Base-by-base conservation (phyloP, 2,329 filamentous ascomycete species). In the Hymenoscyphus repandus region DNA sequence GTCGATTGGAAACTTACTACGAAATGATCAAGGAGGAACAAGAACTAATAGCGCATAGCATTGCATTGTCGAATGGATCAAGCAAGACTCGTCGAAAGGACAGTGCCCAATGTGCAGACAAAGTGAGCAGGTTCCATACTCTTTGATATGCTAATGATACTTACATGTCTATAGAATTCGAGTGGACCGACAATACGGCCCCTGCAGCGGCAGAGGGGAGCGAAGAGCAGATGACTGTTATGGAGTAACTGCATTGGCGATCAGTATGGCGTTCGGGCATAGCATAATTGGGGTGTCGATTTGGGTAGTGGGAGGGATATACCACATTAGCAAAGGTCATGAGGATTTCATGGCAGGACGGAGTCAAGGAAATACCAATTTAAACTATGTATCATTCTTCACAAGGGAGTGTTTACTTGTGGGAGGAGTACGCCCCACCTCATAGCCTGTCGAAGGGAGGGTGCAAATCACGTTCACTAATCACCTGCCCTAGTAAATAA, bases 101-200 rank as follows among this genome's bases (percentile, higher is more conserved):
- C 86, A 96, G 57, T 99, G 93, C 68, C 93, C 93, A 27, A 97
- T 99, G 93, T 99, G 93, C 67, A 82, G 93, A 60, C 93, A 97
- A 70, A 90, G 90, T 93, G 78, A 62, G 76, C 65, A 47, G 4
- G 7, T 13, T 9, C n/a, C 41, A 12, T 13, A 12, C 32, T 15
- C 18, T 43, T 12, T 6, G 40, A 13, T n/a, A 4, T 30, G 11
- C 1, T 30, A 32, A 9, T 32, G 3, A 34, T 34, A 34, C 38
- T 54, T 39, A 45, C 31, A 22, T 49, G 11, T 17, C 7, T 12
- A 5, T 60, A 78, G 75, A 77, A 67, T 78, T 78, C 53, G 74
- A 77, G 62, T 77, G 74, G 74, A 75, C 45, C 6, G 54, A 61
- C 10, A 53, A 57, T 47, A 39, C 46, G 2, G 45, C 45, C 31